Evolutionary conservation across 768 basidiomycete genomes (phyloP), one percentile per base, ranked within the genome.

Genomic region (Ephemerocybe angulata): DNA sequence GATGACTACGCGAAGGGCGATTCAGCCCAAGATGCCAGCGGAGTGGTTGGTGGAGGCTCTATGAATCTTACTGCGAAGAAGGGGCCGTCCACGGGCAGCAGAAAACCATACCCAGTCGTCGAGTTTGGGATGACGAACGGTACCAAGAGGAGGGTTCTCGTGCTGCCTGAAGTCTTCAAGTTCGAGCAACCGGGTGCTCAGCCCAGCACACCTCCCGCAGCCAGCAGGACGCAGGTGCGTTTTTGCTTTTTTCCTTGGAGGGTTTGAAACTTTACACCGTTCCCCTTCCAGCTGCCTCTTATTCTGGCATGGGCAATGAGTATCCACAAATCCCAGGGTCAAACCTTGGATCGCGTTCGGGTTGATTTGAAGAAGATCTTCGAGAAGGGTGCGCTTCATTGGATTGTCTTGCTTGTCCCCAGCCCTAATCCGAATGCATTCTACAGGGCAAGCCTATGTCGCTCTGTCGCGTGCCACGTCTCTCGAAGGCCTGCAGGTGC

Each of bases 261-360:
- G 13, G 15, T 37, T 52, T 31, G 19, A 25, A 38, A 33, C 52
- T 52, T 24, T 28, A 55, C 50, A 28, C 50, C 29, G 17, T 38
- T n/a, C 41, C 28, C n/a, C 17, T 30, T 11, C 17, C 60, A 95
- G 91, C 68, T 96, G 1, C 93, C 92, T 0, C 67, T 98, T 24
- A 94, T 97, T 56, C 77, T 96, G 35, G 81, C 95, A 0, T 98
- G 95, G 96, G 95, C 96, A 0, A 96, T 98, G 92, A 91, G 88
- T 44, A 98, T 98, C 58, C 97, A 99, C 70, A 99, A 99, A 67
- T 90, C 90, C 11, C 97, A 99, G 69, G 97, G 97, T 10, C 97
- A 98, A 69, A 98, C 97, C 0, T 76, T 99, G 10, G 89, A 94
- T 24, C 84, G 93, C 43, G 95, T 98, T 62, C 96, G 90, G 65